Base-by-base conservation (phyloP, 2,329 filamentous ascomycete species). In the Penicillium sp. region DNA sequence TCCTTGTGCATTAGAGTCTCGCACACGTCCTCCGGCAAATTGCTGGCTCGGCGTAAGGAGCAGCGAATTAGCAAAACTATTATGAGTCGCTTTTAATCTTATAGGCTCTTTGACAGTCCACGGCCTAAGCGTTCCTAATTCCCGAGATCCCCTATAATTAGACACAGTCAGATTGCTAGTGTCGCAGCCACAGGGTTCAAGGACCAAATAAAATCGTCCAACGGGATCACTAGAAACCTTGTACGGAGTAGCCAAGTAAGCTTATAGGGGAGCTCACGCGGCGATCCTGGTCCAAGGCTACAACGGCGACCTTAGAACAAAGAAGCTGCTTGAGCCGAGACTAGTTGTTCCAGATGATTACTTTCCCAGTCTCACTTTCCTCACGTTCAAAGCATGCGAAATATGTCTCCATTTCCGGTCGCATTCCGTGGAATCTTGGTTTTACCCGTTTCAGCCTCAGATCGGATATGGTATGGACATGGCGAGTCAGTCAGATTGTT, bases 81-180 rank as follows among this genome's bases (percentile, higher is more conserved):
- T 18, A 18, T 8, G 8, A 27, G 24, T 5, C 5, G 24, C 24
- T 27, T 27, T 8, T 8, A 27, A 6, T 27, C 24, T 27, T 27
- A 27, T 27, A 27, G 24, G 4, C 8, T 27, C 24, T 27, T 27
- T 27, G 24, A 27, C 6, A 5, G 5, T 27, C 24, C 5, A 16
- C 24, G 7, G 21, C 14, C n/a, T 32, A 27, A n/a, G 27, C 22
- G 6, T 10, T 42, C 38, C 31, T 34, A 34, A 34, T 43, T 43
- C 40, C 48, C 43, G 31, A 34, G 13, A 34, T 10, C 4, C 31
- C 8, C 21, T 13, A 21, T 32, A 34, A 6, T 22, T 32, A 14
- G 22, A 16, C 24, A 36, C 40, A 40, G 52, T 54, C 47, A 54
- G 52, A 42, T 50, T 16, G n/a, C 24, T 38, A 40, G 48, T 32